Base-by-base conservation (phyloP, 345 rosid species). In the Populus ilicifolia region DNA sequence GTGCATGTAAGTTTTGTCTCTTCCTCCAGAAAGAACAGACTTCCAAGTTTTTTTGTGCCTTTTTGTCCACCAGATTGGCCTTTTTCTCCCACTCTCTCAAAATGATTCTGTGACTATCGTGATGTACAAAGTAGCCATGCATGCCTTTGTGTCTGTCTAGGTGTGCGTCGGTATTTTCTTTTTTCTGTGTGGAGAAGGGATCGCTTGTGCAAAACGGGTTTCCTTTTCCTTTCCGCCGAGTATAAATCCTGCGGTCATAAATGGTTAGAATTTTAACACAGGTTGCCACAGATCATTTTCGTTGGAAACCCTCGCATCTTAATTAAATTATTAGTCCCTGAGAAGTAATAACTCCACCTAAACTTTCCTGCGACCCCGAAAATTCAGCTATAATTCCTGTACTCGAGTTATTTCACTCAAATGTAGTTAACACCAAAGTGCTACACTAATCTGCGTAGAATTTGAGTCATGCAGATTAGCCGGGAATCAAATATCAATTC, bases 1-100 rank as follows among this genome's bases (percentile, higher is more conserved):
- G 79, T 76, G 23, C 96, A 30, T 83, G 96, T 91, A 82, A 82
- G 91, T 83, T 69, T 72, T 72, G 11, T 29, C 16, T 33, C 74
- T 46, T 64, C 39, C 59, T 29, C 20, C 2, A 12, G 2, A 41
- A 69, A 21, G 8, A 39, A 69, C 29, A 39, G 46, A 4, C 13
- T 12, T 36, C 29, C 9, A n/a, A 12, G 8, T 1, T 8, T 41
- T 9, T 33, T 36, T 44, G 8, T 12, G 23, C 41, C 62, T n/a
- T 50, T 39, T 12, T 48, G 33, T 36, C 10, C 18, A 39, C 20
- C 5, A 2, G 35, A 29, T 43, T 33, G 36, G 36, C 5, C 36
- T 0, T 33, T 4, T 4, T 35, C 30, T 2, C 41, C 38, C 18
- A 62, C 20, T 35, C 50, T 14, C 14, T 33, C 41, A 17, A 39